Evolutionary conservation across 208 protist species (phyloP), one percentile per base, ranked within the genome.

Genomic region (Acanthamoeba castellanii): DNA sequence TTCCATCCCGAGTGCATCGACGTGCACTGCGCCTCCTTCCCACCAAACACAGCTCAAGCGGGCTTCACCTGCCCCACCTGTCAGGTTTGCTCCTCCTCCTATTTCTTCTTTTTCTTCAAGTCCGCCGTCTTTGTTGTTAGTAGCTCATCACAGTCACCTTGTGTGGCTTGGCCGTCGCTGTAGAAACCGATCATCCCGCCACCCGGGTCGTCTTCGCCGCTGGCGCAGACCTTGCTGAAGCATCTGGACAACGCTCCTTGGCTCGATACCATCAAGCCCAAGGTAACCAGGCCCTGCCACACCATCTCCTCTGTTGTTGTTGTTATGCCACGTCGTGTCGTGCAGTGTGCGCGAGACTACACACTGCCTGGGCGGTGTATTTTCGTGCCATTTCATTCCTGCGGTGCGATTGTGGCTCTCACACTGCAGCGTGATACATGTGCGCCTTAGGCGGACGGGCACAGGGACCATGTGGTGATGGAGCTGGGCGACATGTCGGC

Each of bases 1-100:
- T 92, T 95, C n/a, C 93, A 95, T 25, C 93, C 93, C 8, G 93
- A 95, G 59, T 95, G 93, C 68, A 92, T 95, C 22, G 93, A 95
- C n/a, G 93, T 95, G 37, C 93, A 95, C 72, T 68, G 64, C 32
- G 85, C 82, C 18, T 95, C 93, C 61, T 90, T 95, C 27, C 93
- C 93, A 16, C 81, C 81, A 66, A 87, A 95, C 85, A 95, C 93
- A 70, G 93, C 93, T 1, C 81, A 95, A 70, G 93, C 93, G 9
- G 93, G 93, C 68, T 95, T 92, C 50, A 87, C 81, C 14, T 95
- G 93, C 25, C 93, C 93, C 27, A 78, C 81, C 5, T 95, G 93
- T 20, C 93, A 85, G 47, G 93, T 95, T 32, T 52, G 45, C n/a
- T 76, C 45, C 61, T 47, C 34, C 47, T 47, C 22, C 64, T 34